Base-by-base conservation (phyloP, 441 rosid species). In the Croton setiger region DNA sequence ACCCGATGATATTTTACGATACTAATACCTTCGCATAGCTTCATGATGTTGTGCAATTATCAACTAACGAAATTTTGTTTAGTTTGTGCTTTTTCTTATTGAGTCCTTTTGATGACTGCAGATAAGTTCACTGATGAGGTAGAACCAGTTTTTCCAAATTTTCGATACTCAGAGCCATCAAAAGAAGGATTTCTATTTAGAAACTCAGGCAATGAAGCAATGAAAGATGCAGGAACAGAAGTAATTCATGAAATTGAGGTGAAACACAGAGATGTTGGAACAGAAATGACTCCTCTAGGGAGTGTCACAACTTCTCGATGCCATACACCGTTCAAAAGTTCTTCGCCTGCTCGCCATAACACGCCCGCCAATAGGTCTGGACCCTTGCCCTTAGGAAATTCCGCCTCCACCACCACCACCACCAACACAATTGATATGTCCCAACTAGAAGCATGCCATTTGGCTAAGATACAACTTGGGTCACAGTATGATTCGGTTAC, bases 271-370 rank as follows among this genome's bases (percentile, higher is more conserved):
- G 98, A 94, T 71, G 71, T 80, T 2, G 97, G 98, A 68, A 94
- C 97, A 64, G 98, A 92, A 79, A 94, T 94, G 99, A 94, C 98
- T 48, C 96, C 99, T 10, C 68, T 88, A 1, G 96, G 92, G 58
- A 93, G 97, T 74, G 84, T 89, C 54, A 82, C 90, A 5, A 81
- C 87, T 64, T 91, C 98, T 36, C 79, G 92, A 77, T 89, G 97
- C 75, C 86, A 85, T 73, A 87, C 96, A 0, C 98, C 98, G 48
- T 84, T 82, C 75, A 84, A 72, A 72, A 79, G 69, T 74, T 78
- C 81, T 36, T 94, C 99, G 2, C 98, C 99, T 43, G 93, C 92
- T 18, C 84, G 97, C 63, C 94, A 94, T 73, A 94, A 87, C 88
- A 94, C 98, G 2, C 98, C 98, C 18, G 93, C 90, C 58, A 80